Base-by-base conservation (phyloP, 106 monocot species). In the Amphibolis antarctica region DNA sequence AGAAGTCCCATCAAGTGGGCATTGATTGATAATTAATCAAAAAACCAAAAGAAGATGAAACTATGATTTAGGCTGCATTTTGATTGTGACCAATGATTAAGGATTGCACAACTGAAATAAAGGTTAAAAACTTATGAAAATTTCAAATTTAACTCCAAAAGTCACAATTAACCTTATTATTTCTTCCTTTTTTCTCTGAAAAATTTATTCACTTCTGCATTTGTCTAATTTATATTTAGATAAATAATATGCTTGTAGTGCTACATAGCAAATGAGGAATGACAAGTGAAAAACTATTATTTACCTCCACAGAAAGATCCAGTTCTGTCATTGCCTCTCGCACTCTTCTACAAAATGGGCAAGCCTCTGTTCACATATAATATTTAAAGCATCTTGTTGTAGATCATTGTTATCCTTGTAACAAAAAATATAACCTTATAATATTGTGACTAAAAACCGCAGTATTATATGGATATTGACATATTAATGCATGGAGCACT, bases 321-420 rank as follows among this genome's bases (percentile, higher is more conserved):
- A 93, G 83, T 65, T 88, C 88, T 56, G 85, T 88, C 78, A 88
- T 71, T 46, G 93, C 88, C 56, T 93, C 88, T 48, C 85, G 69
- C 22, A 88, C 88, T 73, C 93, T 83, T 78, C 93, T 85, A 70
- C 93, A 93, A 79, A 93, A 93, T 10, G 93, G 93, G 74, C 85
- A 93, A 64, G 88, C 93, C 79, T 88, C 93, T 93, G 82, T 88
- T 68, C 30, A 81, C 50, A 80, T 70, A 72, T 61, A 77, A 70
- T 57, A 78, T 69, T 71, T 15, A 75, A 49, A 76, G 76, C 15
- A 69, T 62, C 46, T 46, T 31, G 64, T 22, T 66, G 58, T 61
- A 46, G 72, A 69, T 64, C 25, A 69, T 60, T 46, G 30, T 12
- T 4, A 57, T 57, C 29, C 27, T 57, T 28, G 28, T 28, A 57